Evolutionary conservation across 305 asterid genomes (phyloP).

Genomic region (Solanum chacoense): DNA sequence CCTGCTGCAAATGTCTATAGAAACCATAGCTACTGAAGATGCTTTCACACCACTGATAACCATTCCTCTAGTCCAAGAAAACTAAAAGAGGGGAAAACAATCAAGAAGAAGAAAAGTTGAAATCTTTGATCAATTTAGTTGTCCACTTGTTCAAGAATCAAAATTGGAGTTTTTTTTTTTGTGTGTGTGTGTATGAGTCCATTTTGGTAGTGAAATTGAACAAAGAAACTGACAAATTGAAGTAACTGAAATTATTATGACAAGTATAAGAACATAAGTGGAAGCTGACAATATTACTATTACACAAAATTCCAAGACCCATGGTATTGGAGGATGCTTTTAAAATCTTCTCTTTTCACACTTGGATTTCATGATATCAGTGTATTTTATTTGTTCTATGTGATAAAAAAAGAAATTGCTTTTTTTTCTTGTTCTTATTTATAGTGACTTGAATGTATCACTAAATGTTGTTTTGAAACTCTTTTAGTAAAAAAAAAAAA

Average conservation of each 20-base stretch:
- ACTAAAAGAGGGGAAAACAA: not conserved
- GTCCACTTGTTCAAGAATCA: slow-evolving; percentile 18
- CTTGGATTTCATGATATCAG: not conserved
- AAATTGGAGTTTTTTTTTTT: not conserved
- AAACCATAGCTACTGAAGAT: slow-evolving; percentile 18
- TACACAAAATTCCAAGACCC: slow-evolving; percentile 36
- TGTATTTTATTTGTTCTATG: not conserved
- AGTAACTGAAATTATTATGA: slow-evolving; percentile 11
- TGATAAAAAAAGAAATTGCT: not conserved
- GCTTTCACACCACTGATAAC: not conserved
- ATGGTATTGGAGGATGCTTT: slow-evolving; percentile 15
- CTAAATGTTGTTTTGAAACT: not conserved
- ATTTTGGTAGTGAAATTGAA: slow-evolving; percentile 22
- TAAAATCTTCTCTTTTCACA: not conserved
- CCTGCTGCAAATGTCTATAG: slow-evolving; percentile 22
- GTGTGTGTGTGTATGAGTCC: not conserved
- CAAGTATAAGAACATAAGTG: not conserved
- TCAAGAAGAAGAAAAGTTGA: slow-evolving; percentile 4
- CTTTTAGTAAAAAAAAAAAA: no score
- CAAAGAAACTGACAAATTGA: slow-evolving; percentile 20
- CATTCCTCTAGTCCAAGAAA: not conserved
- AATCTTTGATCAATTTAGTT: slow-evolving; percentile 24
- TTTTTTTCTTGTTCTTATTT: not conserved
- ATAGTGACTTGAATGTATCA: not conserved
- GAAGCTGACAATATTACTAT: not conserved